Conservation (phyloP, 306 rosid genomes). For the Rosa rugosa region DNA sequence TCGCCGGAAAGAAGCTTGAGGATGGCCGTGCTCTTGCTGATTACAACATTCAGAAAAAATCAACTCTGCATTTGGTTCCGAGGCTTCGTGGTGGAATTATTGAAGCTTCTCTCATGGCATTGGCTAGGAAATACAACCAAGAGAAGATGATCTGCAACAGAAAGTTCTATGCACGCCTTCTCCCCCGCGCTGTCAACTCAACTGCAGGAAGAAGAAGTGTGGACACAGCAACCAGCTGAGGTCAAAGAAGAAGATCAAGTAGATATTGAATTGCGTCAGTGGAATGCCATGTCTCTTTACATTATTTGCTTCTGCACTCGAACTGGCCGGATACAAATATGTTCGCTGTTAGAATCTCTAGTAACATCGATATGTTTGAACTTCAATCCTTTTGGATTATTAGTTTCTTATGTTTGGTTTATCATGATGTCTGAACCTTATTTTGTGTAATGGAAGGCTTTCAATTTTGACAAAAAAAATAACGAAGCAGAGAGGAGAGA, state of each 20-base stretch:
- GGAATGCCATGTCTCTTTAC: background rate
- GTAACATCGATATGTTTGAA: background rate
- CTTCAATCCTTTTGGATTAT: background rate
- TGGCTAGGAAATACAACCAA: constrained; percentile 93
- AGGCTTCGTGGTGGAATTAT: constrained; percentile 98
- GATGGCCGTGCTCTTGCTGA: constrained; percentile 98
- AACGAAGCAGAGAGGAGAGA: too few relatives aligned
- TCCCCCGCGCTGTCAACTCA: constrained; percentile 97
- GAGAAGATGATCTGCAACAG: constrained; percentile 72
- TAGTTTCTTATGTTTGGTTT: background rate
- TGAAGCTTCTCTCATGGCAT: constrained; percentile 93
- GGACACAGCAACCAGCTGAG: constrained; percentile 99
- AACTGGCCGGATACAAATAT: too few relatives aligned
- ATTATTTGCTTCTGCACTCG: background rate
- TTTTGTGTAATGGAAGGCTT: background rate
- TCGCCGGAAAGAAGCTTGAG: constrained; percentile 57
- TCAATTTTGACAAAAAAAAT: background rate
- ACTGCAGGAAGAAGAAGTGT: constrained; percentile 99
- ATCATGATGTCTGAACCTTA: background rate
- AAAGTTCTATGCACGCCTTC: constrained; percentile 78
- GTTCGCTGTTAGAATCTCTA: background rate
- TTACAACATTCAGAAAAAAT: constrained; percentile 90
- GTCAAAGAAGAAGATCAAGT: constrained; percentile 99
- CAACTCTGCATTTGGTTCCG: constrained; percentile 88
- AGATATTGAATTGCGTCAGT: constrained; percentile 33